A percentile compares a stretch with the other conserved stretches of the same genome.
These are phyloP conservation scores for Solanum hybrid DNA, from an alignment of 305 asterid species.

Conservation along the genomic window DNA sequence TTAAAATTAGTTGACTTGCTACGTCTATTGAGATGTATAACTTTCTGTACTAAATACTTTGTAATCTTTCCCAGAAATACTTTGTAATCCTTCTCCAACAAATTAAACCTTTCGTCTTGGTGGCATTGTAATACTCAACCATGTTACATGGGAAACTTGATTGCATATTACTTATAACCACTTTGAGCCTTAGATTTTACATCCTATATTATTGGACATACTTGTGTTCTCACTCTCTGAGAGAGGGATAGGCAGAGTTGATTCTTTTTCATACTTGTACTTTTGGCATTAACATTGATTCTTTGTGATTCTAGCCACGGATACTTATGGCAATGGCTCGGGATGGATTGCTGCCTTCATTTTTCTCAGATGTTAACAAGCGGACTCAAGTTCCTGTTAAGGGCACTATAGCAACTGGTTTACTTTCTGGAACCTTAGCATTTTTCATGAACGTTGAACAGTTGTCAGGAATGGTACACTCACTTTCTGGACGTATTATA, in stretches of 20 bases:
- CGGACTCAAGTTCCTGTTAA: constrained; percentile 78
- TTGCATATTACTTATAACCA: background rate
- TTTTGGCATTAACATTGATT: background rate
- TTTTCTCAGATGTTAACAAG: constrained; percentile 66
- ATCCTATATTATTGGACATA: background rate
- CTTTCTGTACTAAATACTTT: background rate
- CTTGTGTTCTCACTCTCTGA: background rate
- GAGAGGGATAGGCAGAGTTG: background rate
- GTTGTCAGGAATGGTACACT: constrained; percentile 85
- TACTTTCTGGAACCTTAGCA: constrained; percentile 59
- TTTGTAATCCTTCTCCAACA: background rate
- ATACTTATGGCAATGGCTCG: constrained; percentile 98
- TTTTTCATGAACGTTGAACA: constrained; percentile 90
- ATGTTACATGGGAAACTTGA: background rate
- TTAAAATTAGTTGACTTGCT: background rate
- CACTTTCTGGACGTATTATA: background rate
- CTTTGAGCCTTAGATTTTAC: background rate
- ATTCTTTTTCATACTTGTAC: background rate
- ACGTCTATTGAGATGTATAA: background rate
- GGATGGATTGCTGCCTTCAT: constrained; percentile 90
- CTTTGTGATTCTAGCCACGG: constrained; percentile 50
- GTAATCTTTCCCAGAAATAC: background rate
- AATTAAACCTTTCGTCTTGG: background rate
- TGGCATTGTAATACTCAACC: background rate
- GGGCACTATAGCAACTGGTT: constrained; percentile 67